Evolutionary conservation across 768 basidiomycete species (phyloP), one percentile per base, ranked within the genome.

Genomic region (Macrolepiota fuliginosa): DNA sequence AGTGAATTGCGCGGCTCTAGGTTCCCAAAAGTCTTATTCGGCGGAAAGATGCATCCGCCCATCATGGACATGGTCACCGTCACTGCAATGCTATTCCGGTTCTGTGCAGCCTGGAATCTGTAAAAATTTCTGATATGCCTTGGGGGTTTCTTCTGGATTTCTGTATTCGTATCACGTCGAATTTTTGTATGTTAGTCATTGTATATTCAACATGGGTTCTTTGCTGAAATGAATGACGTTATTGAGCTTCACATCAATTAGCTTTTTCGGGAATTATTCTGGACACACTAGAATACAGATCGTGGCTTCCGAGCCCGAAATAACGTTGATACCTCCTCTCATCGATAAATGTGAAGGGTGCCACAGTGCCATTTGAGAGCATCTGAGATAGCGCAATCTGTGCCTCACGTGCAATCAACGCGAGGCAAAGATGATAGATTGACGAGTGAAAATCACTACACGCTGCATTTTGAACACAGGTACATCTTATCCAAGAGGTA

Each of bases 51-150:
- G 80, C 91, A 92, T 71, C 91, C 91, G 55, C 92, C 92, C 66
- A 87, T 94, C 74, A 94, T 94, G 92, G 91, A 94, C 79, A 86
- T 84, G 49, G 91, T 94, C 63, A 89, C 88, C 27, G 86, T 94
- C 66, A 91, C 91, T 29, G 85, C 86, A 57, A 92, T 93, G 91
- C 80, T 94, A 37, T 92, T 90, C 76, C 87, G 92, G 52, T 90
- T 91, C 73, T 90, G 88, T 67, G 79, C 76, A 47, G 71, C 78
- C 53, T 83, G 79, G 78, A 81, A 81, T 66, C 72, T 83, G 51
- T 81, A 71, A 78, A 63, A 47, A 7, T 22, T 54, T 60, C 52
- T 60, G 53, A 62, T 64, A 42, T 62, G 24, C 29, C 54, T 61
- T 52, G 37, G 54, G 47, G 54, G 47, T 36, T 37, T 49, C 46